Evolutionary conservation across 2,329 filamentous ascomycete species (phyloP), one percentile per base, ranked within the genome.

Genomic region (Curvularia verruculosa): DNA sequence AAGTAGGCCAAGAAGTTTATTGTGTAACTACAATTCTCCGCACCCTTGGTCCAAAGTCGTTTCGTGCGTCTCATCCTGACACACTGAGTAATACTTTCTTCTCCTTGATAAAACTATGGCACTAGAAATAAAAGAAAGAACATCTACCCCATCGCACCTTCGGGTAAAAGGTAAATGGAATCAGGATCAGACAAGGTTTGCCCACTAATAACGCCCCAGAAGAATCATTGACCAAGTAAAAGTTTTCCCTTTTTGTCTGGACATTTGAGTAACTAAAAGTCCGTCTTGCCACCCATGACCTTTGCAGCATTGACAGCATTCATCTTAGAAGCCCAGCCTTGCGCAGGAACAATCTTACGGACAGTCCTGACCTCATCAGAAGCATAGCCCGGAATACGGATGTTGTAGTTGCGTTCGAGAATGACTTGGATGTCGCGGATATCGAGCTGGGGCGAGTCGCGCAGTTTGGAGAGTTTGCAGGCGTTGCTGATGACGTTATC

Each of bases 261-360:
- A 36, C 15, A 36, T n/a, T 29, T 6, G 34, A n/a, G 31, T 15
- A 4, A n/a, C 18, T 66, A 77, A 49, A 77, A 74, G 51, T 79
- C 77, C 34, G 71, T 74, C 67, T 78, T 79, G 8, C 77, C 77
- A 54, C 79, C 79, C 79, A 82, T 83, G 58, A 80, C 92, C 81
- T 98, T 98, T 45, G 92, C 92, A 1, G 93, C 94, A 78, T 96
- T 92, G 15, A 99, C 89, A 23, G 95, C 94, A 70, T 92, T 94
- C 89, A 99, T 96, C 83, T 99, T 99, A 65, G 90, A 89, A 60
- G 95, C 94, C 92, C 95, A 99, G 21, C 87, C 90, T 15, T 89
- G 82, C 19, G 92, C 88, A 1, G 95, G 95, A 74, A 95, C 90
- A 51, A 96, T 89, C 81, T 97, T 97, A 75, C 93, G 89, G 28